Evolutionary conservation across 2,329 filamentous ascomycete species (phyloP).

Genomic region (Leptographium galeiforme): DNA sequence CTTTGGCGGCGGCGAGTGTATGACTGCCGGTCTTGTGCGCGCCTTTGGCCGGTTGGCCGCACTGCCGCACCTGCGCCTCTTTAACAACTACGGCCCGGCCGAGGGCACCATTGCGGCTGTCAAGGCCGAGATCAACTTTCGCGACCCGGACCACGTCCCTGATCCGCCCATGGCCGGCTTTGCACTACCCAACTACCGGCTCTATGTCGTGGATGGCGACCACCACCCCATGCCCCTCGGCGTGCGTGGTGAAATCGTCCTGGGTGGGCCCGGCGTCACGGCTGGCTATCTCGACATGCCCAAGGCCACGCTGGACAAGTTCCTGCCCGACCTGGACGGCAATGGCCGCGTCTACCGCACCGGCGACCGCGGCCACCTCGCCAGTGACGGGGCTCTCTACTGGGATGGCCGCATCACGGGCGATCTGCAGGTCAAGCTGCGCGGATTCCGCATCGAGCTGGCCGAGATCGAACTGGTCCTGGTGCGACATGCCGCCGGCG

Average conservation of each 20-base stretch:
- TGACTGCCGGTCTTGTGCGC: slow-evolving; percentile 9
- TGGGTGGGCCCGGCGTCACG: slow-evolving; percentile 40
- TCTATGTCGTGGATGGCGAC: slow-evolving; percentile 39
- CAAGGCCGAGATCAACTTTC: slow-evolving; percentile 31
- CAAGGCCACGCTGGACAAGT: slow-evolving; percentile 25
- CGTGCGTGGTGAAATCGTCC: slow-evolving; percentile 39
- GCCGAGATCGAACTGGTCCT: slow-evolving; percentile 17
- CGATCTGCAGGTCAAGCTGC: slow-evolving; percentile 51
- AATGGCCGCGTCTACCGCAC: slow-evolving; percentile 36
- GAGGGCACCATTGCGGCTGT: slow-evolving; percentile 37
- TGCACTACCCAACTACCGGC: slow-evolving; percentile 7
- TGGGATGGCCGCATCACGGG: slow-evolving; percentile 35
- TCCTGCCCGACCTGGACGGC: slow-evolving; percentile 12
- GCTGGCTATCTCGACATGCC: slow-evolving; percentile 40
- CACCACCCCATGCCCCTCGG: slow-evolving; percentile 30
- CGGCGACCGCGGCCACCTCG: slow-evolving; percentile 44
- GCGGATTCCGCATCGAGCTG: slow-evolving; percentile 48
- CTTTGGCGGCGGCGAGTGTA: slow-evolving; percentile 3
- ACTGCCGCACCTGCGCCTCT: slow-evolving; percentile 24
- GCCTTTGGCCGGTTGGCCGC: neutral
- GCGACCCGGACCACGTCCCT: slow-evolving; percentile 27
- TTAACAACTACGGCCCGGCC: slow-evolving; percentile 46
- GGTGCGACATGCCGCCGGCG: neutral
- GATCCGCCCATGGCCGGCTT: slow-evolving; percentile 4
- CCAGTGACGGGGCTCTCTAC: slow-evolving; percentile 35